Conservation (phyloP, 306 rosid genomes). For the Albizia julibrissin region DNA sequence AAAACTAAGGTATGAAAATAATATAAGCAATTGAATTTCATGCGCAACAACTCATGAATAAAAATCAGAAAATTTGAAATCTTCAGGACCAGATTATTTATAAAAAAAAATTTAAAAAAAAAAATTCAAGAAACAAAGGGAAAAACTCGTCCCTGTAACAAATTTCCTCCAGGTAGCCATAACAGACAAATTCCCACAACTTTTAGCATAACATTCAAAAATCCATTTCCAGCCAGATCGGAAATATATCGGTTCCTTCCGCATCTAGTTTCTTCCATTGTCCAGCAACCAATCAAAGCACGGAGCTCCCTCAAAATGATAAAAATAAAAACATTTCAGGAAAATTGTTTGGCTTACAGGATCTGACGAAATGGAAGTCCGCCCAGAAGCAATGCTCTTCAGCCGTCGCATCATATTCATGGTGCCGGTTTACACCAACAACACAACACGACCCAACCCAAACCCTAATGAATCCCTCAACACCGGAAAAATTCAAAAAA, state of each 20-base stretch:
- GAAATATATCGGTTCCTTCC: background rate
- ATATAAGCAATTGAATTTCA: background rate
- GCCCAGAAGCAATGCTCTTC: constrained; percentile 97
- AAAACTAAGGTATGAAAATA: background rate
- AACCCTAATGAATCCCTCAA: constrained; percentile 50
- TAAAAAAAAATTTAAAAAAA: background rate
- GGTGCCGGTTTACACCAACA: constrained; percentile 24
- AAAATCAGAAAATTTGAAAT: background rate
- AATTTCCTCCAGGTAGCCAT: background rate
- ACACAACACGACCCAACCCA: constrained; percentile 36
- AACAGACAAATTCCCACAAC: background rate
- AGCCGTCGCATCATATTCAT: constrained; percentile 98
- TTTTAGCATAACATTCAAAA: background rate
- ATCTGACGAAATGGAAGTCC: constrained; percentile 88
- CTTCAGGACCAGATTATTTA: background rate
- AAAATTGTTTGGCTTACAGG: constrained; percentile 56
- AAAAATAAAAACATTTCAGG: background rate
- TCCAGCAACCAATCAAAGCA: constrained; percentile 26
- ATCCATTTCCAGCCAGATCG: constrained; percentile 4
- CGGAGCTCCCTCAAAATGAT: background rate
- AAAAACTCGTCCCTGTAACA: background rate
- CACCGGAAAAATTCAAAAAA: background rate
- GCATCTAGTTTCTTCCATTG: constrained; percentile 17
- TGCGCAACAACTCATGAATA: background rate
- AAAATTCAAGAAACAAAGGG: background rate